Conservation (phyloP, 208 protist species). For the Acanthamoeba lenticulata region DNA sequence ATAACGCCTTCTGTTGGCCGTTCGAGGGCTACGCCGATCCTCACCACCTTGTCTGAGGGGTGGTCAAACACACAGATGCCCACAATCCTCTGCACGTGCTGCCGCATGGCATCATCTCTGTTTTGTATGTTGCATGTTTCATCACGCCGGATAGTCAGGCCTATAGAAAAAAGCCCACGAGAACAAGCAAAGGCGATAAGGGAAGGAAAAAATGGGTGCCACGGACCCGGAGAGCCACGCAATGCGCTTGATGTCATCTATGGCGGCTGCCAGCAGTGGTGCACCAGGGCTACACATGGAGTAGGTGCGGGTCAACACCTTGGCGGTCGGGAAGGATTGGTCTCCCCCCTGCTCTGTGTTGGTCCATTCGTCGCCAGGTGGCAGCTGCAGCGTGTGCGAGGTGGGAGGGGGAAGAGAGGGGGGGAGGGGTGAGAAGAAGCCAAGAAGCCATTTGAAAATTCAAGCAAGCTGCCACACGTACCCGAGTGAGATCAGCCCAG, state of each 20-base stretch:
- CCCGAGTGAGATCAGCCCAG: neutral
- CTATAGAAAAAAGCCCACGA: no score
- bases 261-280: neutral
- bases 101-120: neutral
- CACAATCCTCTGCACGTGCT: neutral
- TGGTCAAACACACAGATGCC: neutral
- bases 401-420: no score
- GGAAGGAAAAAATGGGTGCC: no score
- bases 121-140: neutral
- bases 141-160: neutral
- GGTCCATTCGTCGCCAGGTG: neutral
- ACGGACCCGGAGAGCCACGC: slow-evolving; percentile 5
- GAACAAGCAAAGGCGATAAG: no score
- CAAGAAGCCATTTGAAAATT: no score
- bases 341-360: no score
- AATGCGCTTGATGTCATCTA: neutral
- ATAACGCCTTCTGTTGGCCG: neutral
- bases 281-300: neutral
- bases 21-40: neutral
- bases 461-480: neutral
- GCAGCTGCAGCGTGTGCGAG: no score
- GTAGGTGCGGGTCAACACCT: neutral
- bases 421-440: no score
- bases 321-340: no score
- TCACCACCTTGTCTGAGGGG: neutral